Conservation (phyloP, 441 rosid species). For the Iberis amara region DNA sequence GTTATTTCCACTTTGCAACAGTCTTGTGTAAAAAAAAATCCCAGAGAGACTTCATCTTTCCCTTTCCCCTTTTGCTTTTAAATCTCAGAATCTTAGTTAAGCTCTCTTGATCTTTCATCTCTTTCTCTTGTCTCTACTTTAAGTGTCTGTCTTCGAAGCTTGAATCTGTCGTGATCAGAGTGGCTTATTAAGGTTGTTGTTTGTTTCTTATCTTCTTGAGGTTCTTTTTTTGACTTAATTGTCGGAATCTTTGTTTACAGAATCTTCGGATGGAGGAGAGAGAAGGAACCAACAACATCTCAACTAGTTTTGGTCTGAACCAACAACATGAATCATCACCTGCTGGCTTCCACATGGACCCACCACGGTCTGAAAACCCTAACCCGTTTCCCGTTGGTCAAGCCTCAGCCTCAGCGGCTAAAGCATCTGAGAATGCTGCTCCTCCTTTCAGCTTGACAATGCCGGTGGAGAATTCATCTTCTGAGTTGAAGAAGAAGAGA, state of each 20-base stretch:
- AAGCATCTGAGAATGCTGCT: constrained; percentile 21
- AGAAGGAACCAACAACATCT: constrained; percentile 38
- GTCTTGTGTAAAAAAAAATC: neutral
- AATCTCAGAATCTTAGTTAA: constrained; percentile 13
- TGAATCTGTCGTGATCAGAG: constrained; percentile 30
- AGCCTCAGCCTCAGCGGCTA: too few species aligned
- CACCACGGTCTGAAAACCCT: constrained; percentile 46
- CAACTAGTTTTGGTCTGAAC: constrained; percentile 43
- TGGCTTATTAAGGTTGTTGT: constrained; percentile 21
- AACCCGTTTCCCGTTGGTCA: constrained; percentile 32
- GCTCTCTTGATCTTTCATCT: neutral
- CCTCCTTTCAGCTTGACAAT: constrained; percentile 31
- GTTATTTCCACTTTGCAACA: constrained; percentile 24
- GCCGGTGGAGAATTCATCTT: constrained; percentile 29
- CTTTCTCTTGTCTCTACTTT: constrained; percentile 20
- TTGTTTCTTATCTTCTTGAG: too few species aligned
- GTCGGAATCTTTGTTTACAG: constrained; percentile 27
- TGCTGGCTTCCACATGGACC: constrained; percentile 42
- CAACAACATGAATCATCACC: constrained; percentile 45
- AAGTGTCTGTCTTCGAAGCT: constrained; percentile 3
- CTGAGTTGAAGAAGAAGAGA: constrained; percentile 53
- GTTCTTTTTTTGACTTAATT: too few species aligned
- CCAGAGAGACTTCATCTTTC: constrained; percentile 15
- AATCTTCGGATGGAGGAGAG: constrained; percentile 59
- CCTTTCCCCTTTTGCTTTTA: too few species aligned